A percentile compares a stretch with the other conserved stretches of the same genome.
These are phyloP conservation scores for Apostasia ramifera DNA, from an alignment of 106 monocot genomes.

Conservation along the genomic window DNA sequence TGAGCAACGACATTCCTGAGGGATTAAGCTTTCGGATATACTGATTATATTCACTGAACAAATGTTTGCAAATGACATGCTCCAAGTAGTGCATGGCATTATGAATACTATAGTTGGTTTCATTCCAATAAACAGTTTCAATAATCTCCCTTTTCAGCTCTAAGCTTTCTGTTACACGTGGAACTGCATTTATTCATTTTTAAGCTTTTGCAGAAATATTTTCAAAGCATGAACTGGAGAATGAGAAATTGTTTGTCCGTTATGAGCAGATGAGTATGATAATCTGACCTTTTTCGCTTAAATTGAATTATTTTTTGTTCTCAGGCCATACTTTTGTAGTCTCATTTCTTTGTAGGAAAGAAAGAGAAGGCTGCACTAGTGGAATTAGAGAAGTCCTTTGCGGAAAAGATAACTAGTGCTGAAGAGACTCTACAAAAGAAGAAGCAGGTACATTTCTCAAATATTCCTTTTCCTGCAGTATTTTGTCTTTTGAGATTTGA, in stretches of 20 bases:
- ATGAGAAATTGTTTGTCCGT: slow-evolving; percentile 51
- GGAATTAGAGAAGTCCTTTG: slow-evolving; percentile 61
- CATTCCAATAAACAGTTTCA: too few relatives aligned
- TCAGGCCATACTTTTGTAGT: not conserved
- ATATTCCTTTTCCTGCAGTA: not conserved
- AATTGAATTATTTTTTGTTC: not conserved
- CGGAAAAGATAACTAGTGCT: slow-evolving; percentile 58
- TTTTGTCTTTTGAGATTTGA: not conserved
- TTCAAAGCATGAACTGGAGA: slow-evolving; percentile 71
- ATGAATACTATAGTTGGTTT: too few relatives aligned
- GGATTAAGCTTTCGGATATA: not conserved
- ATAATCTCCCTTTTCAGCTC: too few relatives aligned
- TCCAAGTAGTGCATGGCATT: too few relatives aligned
- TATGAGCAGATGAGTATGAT: slow-evolving; percentile 73
- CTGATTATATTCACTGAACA: not conserved
- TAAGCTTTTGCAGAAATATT: slow-evolving; percentile 47
- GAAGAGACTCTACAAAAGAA: slow-evolving; percentile 76
- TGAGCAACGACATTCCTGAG: too few relatives aligned
- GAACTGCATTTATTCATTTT: not conserved
- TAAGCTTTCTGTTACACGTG: too few relatives aligned
- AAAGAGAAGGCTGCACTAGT: slow-evolving; percentile 56
- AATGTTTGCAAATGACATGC: too few relatives aligned
- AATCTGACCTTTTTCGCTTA: not conserved
- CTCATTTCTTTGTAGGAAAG: slow-evolving; percentile 39
- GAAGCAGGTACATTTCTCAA: slow-evolving; percentile 43